These are phyloP conservation scores for Postia placenta DNA, from an alignment of 768 basidiomycete species.

Conservation along the genomic window DNA sequence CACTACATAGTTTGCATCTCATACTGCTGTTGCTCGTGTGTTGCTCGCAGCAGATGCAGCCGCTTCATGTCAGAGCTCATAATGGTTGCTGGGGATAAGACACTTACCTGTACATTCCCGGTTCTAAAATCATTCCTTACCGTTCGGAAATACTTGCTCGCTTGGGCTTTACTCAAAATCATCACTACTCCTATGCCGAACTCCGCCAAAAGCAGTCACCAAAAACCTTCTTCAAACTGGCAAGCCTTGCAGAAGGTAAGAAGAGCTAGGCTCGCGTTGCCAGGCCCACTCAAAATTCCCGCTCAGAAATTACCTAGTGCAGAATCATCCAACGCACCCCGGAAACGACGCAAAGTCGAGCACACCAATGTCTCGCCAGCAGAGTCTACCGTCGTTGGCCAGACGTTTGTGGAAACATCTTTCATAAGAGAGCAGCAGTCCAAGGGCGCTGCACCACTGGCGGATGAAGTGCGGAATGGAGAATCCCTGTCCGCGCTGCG, in stretches of 20 bases:
- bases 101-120: too few relatives aligned
- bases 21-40: too few relatives aligned
- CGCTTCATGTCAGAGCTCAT: too few relatives aligned
- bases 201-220: neutral
- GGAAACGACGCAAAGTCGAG: slow-evolving; percentile 14
- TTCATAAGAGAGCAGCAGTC: slow-evolving; percentile 6
- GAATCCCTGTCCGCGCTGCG: slow-evolving; percentile 42
- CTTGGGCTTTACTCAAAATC: too few relatives aligned
- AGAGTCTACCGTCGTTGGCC: too few relatives aligned
- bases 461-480: slow-evolving; percentile 35
- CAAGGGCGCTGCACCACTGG: slow-evolving; percentile 2
- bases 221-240: slow-evolving; percentile 53
- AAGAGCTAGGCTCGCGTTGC: neutral
- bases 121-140: too few relatives aligned
- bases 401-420: slow-evolving; percentile 11
- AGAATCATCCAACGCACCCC: neutral
- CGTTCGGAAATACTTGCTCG: too few relatives aligned
- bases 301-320: slow-evolving; percentile 6
- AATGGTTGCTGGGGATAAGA: too few relatives aligned
- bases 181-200: too few relatives aligned
- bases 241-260: slow-evolving; percentile 46
- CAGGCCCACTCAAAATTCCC: slow-evolving; percentile 8
- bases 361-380: slow-evolving; percentile 1
- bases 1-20: too few relatives aligned
- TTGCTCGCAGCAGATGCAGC: too few relatives aligned